Evolutionary conservation across 306 rosid species (phyloP).

Genomic region (Prunus mira): DNA sequence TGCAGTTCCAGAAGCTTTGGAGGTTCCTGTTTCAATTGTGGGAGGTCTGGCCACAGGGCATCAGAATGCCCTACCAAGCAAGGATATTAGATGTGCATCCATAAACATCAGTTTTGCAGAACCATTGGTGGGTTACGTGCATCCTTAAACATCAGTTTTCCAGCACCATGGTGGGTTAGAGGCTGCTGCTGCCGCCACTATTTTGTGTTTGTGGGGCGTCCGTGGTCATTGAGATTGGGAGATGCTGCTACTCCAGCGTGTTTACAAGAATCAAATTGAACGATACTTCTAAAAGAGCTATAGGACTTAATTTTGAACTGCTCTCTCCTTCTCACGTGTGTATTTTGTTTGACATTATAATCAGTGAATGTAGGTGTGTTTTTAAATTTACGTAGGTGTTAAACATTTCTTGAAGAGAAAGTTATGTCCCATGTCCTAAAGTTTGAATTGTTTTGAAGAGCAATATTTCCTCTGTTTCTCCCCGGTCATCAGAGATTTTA

Average conservation of each 20-base stretch:
- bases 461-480: background rate
- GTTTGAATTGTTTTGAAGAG: too few relatives aligned
- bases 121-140: constrained; percentile 14
- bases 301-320: constrained; percentile 1
- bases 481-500: too few relatives aligned
- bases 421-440: background rate
- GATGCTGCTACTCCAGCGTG: constrained; percentile 32
- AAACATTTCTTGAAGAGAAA: background rate
- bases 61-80: constrained; percentile 76
- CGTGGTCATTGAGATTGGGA: constrained; percentile 25
- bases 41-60: constrained; percentile 85
- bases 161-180: constrained; percentile 21
- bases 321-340: constrained; percentile 4
- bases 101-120: constrained; percentile 15
- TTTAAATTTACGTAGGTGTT: background rate
- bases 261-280: constrained; percentile 20
- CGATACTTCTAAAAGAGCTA: constrained; percentile 18
- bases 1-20: constrained; percentile 63
- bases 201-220: constrained; percentile 20
- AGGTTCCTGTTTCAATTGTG: constrained; percentile 92
- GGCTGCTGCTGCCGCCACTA: constrained; percentile 25
- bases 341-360: constrained; percentile 5
- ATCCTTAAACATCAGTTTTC: constrained; percentile 22
- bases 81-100: constrained; percentile 35
- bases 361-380: background rate